Conservation (phyloP, 805 yeast species). For the Vanderwaltozyma verrucispora region DNA sequence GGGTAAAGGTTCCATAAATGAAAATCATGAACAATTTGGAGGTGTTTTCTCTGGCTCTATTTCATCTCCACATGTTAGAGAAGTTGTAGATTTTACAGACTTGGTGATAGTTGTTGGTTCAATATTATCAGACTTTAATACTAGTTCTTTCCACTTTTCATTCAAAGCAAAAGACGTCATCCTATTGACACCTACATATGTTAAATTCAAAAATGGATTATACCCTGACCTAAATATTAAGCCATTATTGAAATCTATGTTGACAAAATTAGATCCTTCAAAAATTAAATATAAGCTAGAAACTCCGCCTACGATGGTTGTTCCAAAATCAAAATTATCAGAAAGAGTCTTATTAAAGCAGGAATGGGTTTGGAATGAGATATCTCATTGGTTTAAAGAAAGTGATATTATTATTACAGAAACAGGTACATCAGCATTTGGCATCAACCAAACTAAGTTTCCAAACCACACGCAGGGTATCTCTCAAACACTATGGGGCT, state of each 20-base stretch:
- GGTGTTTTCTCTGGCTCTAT: conserved; percentile 73
- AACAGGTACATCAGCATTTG: conserved; percentile 58
- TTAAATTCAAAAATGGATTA: conserved; percentile 49
- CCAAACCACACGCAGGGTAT: conserved; percentile 43
- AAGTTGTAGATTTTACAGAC: conserved; percentile 60
- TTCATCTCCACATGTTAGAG: conserved; percentile 56
- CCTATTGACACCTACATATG: conserved; percentile 58
- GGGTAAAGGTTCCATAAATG: conserved; percentile 72
- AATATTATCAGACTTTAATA: conserved; percentile 69
- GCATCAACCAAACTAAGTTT: conserved; percentile 45
- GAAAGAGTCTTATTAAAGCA: conserved; percentile 25
- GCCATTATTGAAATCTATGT: conserved; percentile 25
- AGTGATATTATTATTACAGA: conserved; percentile 53
- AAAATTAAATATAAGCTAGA: conserved; percentile 9
- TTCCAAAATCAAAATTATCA: conserved; percentile 16
- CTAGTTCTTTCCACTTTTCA: conserved; percentile 66
- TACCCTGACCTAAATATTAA: conserved; percentile 53
- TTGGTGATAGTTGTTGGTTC: conserved; percentile 66
- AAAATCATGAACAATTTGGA: conserved; percentile 51
- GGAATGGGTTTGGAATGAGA: conserved; percentile 41
- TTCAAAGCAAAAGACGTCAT: conserved; percentile 55
- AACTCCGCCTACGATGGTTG: conserved; percentile 14
- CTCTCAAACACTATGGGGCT: conserved; percentile 56
- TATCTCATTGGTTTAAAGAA: conserved; percentile 41
- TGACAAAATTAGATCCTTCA: conserved; percentile 23